Percentiles rank a stretch among this genome's conserved stretches.
Evolutionary conservation across 2,329 filamentous ascomycete genomes (phyloP).

Genomic region (Aspergillus sp.): DNA sequence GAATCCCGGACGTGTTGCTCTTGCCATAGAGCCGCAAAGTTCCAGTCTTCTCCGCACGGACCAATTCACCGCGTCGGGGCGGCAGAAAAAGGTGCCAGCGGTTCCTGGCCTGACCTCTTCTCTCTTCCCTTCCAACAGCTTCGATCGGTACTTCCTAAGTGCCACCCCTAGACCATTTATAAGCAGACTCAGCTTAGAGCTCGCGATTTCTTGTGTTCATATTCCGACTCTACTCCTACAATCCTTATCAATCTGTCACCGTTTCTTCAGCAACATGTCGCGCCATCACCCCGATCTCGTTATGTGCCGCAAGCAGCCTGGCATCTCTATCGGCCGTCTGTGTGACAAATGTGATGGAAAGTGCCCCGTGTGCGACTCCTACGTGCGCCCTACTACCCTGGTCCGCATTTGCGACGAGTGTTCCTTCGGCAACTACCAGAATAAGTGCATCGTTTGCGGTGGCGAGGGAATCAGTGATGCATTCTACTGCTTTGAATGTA

Average conservation of each 20-base stretch:
- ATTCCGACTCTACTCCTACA: not conserved
- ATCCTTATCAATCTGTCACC: not conserved
- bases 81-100: slow-evolving; percentile 2
- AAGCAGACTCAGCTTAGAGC: not conserved
- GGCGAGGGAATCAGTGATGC: slow-evolving; percentile 97
- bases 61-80: slow-evolving; percentile 45
- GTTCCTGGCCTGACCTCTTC: slow-evolving; percentile 12
- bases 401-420: slow-evolving; percentile 99
- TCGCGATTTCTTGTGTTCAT: not conserved
- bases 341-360: slow-evolving; percentile 99
- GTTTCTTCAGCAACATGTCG: slow-evolving; percentile 62
- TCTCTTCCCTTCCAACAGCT: slow-evolving; percentile 11
- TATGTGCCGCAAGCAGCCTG: slow-evolving; percentile 98
- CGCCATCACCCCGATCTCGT: slow-evolving; percentile 97
- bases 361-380: slow-evolving; percentile 97
- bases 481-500: slow-evolving; percentile 99
- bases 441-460: slow-evolving; percentile 98
- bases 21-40: slow-evolving; percentile 12
- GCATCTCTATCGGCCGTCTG: slow-evolving; percentile 96
- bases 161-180: not conserved
- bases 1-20: slow-evolving; percentile 5
- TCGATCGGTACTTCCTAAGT: slow-evolving; percentile 5
- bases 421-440: slow-evolving; percentile 99
- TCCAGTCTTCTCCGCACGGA: slow-evolving; percentile 24
- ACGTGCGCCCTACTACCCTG: slow-evolving; percentile 95